Evolutionary conservation across 495 filamentous ascomycete genomes (phyloP).

Genomic region (Cenococcum geophilum): DNA sequence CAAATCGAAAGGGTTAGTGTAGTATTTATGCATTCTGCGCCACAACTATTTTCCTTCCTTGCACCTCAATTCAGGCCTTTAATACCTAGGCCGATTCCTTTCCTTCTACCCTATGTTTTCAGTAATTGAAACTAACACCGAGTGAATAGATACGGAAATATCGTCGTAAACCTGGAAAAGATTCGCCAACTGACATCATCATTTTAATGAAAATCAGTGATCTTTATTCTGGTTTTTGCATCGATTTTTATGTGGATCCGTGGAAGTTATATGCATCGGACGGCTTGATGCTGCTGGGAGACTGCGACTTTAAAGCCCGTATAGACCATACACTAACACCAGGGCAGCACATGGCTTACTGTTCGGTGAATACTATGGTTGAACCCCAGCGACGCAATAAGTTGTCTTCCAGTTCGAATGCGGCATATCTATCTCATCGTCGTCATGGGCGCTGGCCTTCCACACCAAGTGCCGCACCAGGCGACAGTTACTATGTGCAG

Average conservation of each 20-base stretch:
- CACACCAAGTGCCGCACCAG: too few species aligned
- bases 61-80: too few species aligned
- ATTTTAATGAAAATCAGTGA: conserved; percentile 1
- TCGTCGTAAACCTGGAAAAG: neutral
- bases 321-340: neutral
- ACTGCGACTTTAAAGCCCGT: neutral
- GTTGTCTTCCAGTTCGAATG: too few species aligned
- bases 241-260: conserved; percentile 6
- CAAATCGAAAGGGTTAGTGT: neutral
- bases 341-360: too few species aligned
- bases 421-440: too few species aligned
- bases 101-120: neutral
- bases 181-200: neutral
- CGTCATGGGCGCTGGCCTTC: too few species aligned
- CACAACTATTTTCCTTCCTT: too few species aligned
- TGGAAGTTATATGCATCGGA: neutral
- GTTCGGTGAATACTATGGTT: too few species aligned
- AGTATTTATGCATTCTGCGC: too few species aligned
- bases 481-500: too few species aligned
- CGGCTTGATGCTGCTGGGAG: too few species aligned
- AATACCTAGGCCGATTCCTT: neutral
- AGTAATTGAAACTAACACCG: neutral
- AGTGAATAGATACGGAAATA: neutral
- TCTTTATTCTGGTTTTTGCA: neutral
- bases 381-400: too few species aligned